Conservation (phyloP, 225 moss, liverwort and hornwort genomes). For the Pseudoscleropodium purum region DNA sequence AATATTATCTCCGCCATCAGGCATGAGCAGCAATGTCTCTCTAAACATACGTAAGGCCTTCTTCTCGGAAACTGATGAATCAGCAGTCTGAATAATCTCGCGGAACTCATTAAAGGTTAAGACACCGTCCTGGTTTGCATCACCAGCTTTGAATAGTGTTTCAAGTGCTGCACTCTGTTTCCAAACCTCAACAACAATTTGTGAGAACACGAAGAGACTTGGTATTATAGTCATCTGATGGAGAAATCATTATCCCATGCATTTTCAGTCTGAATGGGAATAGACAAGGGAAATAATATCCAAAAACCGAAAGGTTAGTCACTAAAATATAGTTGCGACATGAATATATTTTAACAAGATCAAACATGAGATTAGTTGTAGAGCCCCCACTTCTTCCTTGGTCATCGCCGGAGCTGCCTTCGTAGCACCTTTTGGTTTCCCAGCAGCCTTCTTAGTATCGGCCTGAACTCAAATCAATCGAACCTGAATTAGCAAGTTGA, state of each 20-base stretch:
- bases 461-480: background rate
- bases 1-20: slow-evolving; percentile 85
- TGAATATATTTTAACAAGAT: background rate
- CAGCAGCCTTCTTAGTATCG: slow-evolving; percentile 20
- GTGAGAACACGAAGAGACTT: background rate
- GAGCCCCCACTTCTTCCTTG: slow-evolving; percentile 23
- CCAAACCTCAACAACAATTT: background rate
- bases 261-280: background rate
- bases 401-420: slow-evolving; percentile 17
- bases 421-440: slow-evolving; percentile 13
- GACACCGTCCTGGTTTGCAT: slow-evolving; percentile 92
- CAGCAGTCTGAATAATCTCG: slow-evolving; percentile 59
- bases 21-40: slow-evolving; percentile 80
- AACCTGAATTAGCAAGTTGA: background rate
- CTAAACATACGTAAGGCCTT: slow-evolving; percentile 70
- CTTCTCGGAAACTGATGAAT: slow-evolving; percentile 60
- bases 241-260: background rate
- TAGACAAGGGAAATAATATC: background rate
- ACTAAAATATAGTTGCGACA: background rate
- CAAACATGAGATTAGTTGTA: background rate
- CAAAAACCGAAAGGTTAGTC: background rate
- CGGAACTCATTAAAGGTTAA: slow-evolving; percentile 77
- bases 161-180: slow-evolving; percentile 64
- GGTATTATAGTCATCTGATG: background rate
- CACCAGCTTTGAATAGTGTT: slow-evolving; percentile 84